Percentiles rank a stretch among this genome's conserved stretches.
phyloP scores from a whole-genome alignment of 2,329 filamentous ascomycete species.

The Colletotrichum tabaci region DNA sequence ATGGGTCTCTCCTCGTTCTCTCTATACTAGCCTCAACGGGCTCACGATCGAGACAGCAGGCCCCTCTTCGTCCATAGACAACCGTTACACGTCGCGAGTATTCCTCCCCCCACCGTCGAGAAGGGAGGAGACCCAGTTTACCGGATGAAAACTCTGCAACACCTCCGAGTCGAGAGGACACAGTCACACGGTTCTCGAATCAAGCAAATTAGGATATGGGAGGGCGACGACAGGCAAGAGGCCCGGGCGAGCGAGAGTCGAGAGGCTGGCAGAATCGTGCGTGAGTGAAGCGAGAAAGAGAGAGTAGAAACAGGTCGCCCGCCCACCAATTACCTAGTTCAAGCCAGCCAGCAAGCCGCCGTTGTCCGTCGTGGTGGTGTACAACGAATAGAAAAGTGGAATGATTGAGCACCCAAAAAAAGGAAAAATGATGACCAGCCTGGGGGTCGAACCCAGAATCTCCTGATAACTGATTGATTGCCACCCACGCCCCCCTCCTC shows the following conservation, averaged over 20 bases:
- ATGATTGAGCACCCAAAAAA: background rate
- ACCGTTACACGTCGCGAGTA: background rate
- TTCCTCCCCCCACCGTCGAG: background rate
- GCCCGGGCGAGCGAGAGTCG: background rate
- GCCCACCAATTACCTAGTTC: background rate
- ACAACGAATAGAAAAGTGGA: no score
- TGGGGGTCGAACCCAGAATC: constrained; percentile 43
- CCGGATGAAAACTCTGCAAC: constrained; percentile 23
- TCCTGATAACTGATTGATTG: constrained; percentile 24
- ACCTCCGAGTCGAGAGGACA: background rate
- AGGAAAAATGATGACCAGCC: constrained; percentile 28
- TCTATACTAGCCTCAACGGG: background rate
- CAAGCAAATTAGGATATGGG: constrained; percentile 10
- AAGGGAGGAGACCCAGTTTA: constrained; percentile 1
- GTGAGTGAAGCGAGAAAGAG: no score
- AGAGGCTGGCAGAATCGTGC: background rate
- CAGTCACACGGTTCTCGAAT: background rate
- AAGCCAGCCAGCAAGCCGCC: background rate
- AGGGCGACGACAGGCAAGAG: constrained; percentile 3
- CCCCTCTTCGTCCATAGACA: background rate
- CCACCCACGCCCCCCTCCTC: background rate
- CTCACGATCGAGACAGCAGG: background rate
- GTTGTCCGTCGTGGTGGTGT: no score
- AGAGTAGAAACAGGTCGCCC: no score
- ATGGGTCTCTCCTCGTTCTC: background rate